Percentiles rank a stretch among this genome's conserved stretches.
These are phyloP conservation scores for Calonectria pseudoturangicola DNA, from an alignment of 2,329 filamentous ascomycete genomes.

Conservation along the genomic window DNA sequence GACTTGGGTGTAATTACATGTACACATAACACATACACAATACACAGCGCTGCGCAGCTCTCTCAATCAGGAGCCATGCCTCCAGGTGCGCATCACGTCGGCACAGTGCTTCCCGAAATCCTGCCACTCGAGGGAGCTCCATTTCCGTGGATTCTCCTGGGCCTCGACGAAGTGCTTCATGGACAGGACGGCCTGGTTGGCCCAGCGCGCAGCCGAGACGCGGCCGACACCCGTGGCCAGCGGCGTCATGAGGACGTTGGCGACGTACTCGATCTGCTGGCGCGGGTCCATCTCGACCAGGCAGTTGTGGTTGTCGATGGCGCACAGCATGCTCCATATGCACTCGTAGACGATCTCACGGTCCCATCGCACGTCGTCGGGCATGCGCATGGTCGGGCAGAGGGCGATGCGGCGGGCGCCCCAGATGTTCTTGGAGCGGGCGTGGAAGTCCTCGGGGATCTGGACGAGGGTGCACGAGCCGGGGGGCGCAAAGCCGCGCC, in stretches of 20 bases:
- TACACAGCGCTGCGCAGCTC: not conserved
- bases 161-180: slow-evolving; percentile 71
- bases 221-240: slow-evolving; percentile 68
- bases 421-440: slow-evolving; percentile 60
- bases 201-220: slow-evolving; percentile 68
- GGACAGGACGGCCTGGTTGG: slow-evolving; percentile 68
- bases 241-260: slow-evolving; percentile 69
- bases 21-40: too few relatives aligned
- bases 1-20: too few relatives aligned
- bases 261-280: slow-evolving; percentile 57
- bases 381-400: slow-evolving; percentile 72
- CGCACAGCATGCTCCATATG: slow-evolving; percentile 69
- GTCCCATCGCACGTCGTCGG: slow-evolving; percentile 66
- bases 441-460: slow-evolving; percentile 61
- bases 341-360: slow-evolving; percentile 73
- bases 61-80: not conserved
- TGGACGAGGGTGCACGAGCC: slow-evolving; percentile 69
- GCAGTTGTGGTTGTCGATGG: slow-evolving; percentile 68
- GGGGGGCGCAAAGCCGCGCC: slow-evolving; percentile 69
- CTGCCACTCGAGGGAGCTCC: slow-evolving; percentile 58
- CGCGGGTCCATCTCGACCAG: slow-evolving; percentile 31
- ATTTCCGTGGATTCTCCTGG: slow-evolving; percentile 60
- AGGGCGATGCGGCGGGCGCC: slow-evolving; percentile 66
- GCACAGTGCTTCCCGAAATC: slow-evolving; percentile 39
- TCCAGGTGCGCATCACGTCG: slow-evolving; percentile 32